These are phyloP conservation scores for Entelexis paramagnoliae DNA, from an alignment of 1,139 yeast species.

Conservation along the genomic window DNA sequence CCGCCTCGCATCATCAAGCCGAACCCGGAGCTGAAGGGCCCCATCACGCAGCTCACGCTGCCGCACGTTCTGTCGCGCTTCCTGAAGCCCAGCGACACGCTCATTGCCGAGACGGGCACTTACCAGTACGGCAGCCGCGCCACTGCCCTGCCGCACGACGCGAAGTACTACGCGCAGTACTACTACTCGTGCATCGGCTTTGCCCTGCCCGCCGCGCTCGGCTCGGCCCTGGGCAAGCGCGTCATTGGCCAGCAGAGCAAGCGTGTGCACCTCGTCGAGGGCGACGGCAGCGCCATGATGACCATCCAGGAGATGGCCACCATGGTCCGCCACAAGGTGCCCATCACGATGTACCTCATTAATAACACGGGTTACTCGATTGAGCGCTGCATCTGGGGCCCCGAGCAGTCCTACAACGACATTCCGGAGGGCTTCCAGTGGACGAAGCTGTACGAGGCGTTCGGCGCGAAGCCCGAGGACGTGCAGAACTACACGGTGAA, in stretches of 20 bases:
- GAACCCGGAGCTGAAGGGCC: slow-evolving; percentile 25
- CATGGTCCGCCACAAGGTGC: slow-evolving; percentile 47
- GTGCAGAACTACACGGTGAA: slow-evolving; percentile 32
- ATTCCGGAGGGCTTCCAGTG: slow-evolving; percentile 72
- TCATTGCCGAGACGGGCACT: slow-evolving; percentile 71
- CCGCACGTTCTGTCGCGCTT: slow-evolving; percentile 29
- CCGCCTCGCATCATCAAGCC: slow-evolving; percentile 22
- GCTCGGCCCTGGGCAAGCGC: slow-evolving; percentile 58
- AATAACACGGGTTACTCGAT: slow-evolving; percentile 83
- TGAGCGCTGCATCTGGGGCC: slow-evolving; percentile 74
- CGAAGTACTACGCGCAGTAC: slow-evolving; percentile 49
- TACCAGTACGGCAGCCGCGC: slow-evolving; percentile 64
- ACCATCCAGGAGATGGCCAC: slow-evolving; percentile 66
- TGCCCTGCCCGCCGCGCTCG: slow-evolving; percentile 76
- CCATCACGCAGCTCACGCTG: slow-evolving; percentile 32
- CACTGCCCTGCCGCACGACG: slow-evolving; percentile 44
- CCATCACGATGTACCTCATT: slow-evolving; percentile 56
- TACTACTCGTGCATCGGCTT: slow-evolving; percentile 79
- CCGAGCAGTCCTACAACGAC: slow-evolving; percentile 66
- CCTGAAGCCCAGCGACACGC: slow-evolving; percentile 50
- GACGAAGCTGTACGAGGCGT: slow-evolving; percentile 51
- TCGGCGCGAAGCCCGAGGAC: slow-evolving; percentile 51
- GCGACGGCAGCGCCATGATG: slow-evolving; percentile 91
- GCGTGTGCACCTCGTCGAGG: slow-evolving; percentile 62
- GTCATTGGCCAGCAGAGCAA: slow-evolving; percentile 36